Evolutionary conservation across 805 yeast genomes (phyloP).

Genomic region (Jamesozyma jinghongensis): DNA sequence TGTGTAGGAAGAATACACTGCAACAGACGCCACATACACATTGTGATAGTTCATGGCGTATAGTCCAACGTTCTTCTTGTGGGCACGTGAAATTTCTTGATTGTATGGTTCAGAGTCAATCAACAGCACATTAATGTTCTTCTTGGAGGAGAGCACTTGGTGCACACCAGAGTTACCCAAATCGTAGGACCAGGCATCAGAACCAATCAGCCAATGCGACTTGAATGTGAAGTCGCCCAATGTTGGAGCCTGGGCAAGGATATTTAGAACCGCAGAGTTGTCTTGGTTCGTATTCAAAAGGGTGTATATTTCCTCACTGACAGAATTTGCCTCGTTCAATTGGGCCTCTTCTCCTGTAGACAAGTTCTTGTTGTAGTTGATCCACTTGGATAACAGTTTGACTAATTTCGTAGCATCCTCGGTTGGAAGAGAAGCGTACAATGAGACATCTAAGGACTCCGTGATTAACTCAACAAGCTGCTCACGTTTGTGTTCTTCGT

Average conservation of each 20-base stretch:
- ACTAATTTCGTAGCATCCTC: slow-evolving; percentile 40
- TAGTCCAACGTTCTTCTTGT: slow-evolving; percentile 77
- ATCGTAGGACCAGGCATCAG: slow-evolving; percentile 94
- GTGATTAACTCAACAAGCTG: slow-evolving; percentile 39
- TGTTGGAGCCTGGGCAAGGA: slow-evolving; percentile 34
- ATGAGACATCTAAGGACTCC: slow-evolving; percentile 36
- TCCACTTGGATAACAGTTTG: slow-evolving; percentile 61
- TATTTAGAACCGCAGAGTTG: slow-evolving; percentile 34
- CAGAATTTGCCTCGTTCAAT: slow-evolving; percentile 25
- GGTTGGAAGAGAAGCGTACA: slow-evolving; percentile 29
- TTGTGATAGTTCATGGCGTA: slow-evolving; percentile 91
- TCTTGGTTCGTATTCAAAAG: slow-evolving; percentile 33
- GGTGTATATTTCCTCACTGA: slow-evolving; percentile 30
- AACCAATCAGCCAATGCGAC: slow-evolving; percentile 79
- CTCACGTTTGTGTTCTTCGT: slow-evolving; percentile 42
- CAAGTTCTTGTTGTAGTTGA: slow-evolving; percentile 41
- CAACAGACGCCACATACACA: slow-evolving; percentile 88
- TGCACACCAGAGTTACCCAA: slow-evolving; percentile 88
- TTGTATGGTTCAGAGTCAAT: slow-evolving; percentile 76
- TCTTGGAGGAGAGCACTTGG: slow-evolving; percentile 63
- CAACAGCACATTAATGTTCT: slow-evolving; percentile 73
- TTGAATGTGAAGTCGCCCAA: slow-evolving; percentile 39
- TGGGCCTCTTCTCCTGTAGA: slow-evolving; percentile 26
- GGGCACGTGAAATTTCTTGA: slow-evolving; percentile 29
- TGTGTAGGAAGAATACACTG: slow-evolving; percentile 87